Conservation (phyloP, 164 flowering plant genomes). For the Macadamia tetraphylla region DNA sequence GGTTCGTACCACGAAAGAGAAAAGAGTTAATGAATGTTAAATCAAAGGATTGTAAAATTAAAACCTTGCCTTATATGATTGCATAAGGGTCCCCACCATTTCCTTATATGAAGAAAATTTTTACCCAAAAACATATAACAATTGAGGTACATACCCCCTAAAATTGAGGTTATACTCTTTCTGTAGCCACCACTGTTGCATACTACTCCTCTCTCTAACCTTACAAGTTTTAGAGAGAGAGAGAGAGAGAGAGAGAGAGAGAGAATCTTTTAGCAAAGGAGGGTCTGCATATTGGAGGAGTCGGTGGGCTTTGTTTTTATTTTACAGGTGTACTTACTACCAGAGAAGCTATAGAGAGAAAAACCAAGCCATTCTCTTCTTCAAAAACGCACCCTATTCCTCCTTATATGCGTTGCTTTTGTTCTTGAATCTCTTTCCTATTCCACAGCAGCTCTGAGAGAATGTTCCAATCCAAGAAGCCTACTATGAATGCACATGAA, state of each 20-base stretch:
- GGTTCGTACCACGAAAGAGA: slow-evolving; percentile 28
- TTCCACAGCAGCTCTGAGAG: slow-evolving; percentile 28
- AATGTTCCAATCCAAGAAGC: slow-evolving; percentile 94
- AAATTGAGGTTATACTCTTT: too few species aligned
- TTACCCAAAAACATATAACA: too few species aligned
- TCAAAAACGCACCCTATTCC: slow-evolving; percentile 76
- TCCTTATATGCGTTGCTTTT: slow-evolving; percentile 54
- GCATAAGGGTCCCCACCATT: slow-evolving; percentile 19
- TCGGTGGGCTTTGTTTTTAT: slow-evolving; percentile 25
- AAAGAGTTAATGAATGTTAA: slow-evolving; percentile 5
- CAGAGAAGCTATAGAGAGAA: slow-evolving; percentile 8
- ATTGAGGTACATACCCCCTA: too few species aligned
- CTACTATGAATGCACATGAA: slow-evolving; percentile 73
- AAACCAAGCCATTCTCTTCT: slow-evolving; percentile 16
- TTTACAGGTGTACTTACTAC: slow-evolving; percentile 10
- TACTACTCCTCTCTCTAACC: slow-evolving; percentile 4
- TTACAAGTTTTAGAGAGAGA: too few species aligned
- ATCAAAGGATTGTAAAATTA: slow-evolving; percentile 6
- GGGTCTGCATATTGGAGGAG: slow-evolving; percentile 21
- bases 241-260: background rate
- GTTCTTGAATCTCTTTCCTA: slow-evolving; percentile 68
- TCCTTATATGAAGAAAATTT: background rate
- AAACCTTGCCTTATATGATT: slow-evolving; percentile 22
- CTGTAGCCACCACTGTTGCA: slow-evolving; percentile 10
- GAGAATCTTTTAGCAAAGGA: slow-evolving; percentile 35